Evolutionary conservation across 805 yeast genomes (phyloP).

Genomic region (Schizosaccharomyces cryophilus): DNA sequence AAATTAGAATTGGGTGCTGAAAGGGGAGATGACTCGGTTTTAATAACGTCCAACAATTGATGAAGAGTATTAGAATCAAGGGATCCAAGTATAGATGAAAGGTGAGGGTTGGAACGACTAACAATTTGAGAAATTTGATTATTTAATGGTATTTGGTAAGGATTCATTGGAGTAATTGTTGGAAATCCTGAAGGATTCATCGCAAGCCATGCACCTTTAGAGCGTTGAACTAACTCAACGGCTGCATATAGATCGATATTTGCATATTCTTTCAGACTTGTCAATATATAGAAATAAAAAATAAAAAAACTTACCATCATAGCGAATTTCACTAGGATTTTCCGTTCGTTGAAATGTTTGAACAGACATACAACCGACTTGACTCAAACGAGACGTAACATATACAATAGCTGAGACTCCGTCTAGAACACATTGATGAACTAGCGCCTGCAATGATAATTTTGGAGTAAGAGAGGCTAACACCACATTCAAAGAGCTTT

Average conservation of each 20-base stretch:
- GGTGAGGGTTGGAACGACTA: too few relatives aligned
- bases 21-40: background rate
- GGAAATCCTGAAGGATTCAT: too few relatives aligned
- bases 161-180: too few relatives aligned
- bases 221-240: background rate
- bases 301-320: background rate
- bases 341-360: constrained; percentile 35
- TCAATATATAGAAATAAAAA: too few relatives aligned
- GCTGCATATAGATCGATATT: background rate
- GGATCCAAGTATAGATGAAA: too few relatives aligned
- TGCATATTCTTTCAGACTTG: background rate
- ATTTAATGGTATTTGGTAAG: too few relatives aligned
- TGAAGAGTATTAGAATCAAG: too few relatives aligned
- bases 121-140: too few relatives aligned
- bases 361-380: constrained; percentile 28
- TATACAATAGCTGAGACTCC: constrained; percentile 53
- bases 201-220: background rate
- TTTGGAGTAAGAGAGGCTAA: constrained; percentile 17
- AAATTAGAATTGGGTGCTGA: background rate
- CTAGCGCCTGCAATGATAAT: constrained; percentile 21
- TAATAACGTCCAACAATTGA: background rate
- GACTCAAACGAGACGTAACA: constrained; percentile 24
- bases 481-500: constrained; percentile 17
- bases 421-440: constrained; percentile 56
- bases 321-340: background rate